phyloP scores from a whole-genome alignment of 768 basidiomycete genomes.

The Astraeus odoratus region DNA sequence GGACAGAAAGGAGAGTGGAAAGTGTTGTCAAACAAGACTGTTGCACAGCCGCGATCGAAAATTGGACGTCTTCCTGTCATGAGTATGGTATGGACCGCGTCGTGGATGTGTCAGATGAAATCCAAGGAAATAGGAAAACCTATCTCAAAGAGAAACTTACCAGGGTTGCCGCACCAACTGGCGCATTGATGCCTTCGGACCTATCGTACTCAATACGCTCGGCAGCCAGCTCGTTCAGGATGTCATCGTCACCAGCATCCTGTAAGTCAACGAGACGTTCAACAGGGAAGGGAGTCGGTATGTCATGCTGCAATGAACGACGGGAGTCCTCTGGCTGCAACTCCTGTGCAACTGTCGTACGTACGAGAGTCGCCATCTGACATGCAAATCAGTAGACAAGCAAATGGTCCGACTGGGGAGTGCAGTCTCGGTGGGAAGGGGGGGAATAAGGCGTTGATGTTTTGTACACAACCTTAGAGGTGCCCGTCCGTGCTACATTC shows the following conservation, averaged over 20 bases:
- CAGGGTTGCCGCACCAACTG: not conserved
- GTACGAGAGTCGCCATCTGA: not conserved
- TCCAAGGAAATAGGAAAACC: not conserved
- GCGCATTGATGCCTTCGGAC: not conserved
- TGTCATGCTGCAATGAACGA: constrained; percentile 3
- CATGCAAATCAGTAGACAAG: not conserved
- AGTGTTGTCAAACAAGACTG: constrained; percentile 70
- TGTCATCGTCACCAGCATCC: constrained; percentile 2
- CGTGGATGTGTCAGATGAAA: not conserved
- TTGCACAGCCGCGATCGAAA: constrained; percentile 70
- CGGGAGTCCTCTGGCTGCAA: not conserved
- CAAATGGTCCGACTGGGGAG: no score
- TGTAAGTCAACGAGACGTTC: constrained; percentile 9
- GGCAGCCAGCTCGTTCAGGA: constrained; percentile 17
- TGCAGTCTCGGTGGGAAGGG: no score
- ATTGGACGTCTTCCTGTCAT: constrained; percentile 51
- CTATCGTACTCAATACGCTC: constrained; percentile 17
- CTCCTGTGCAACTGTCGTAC: not conserved
- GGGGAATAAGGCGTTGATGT: no score
- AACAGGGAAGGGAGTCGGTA: constrained; percentile 20
- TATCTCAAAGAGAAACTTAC: constrained; percentile 2
- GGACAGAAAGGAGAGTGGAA: constrained; percentile 55
- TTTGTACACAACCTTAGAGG: no score
- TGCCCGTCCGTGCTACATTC: no score
- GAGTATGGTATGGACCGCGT: not conserved